These are phyloP conservation scores for Podaxis sp. DNA, from an alignment of 768 basidiomycete species.

Conservation along the genomic window DNA sequence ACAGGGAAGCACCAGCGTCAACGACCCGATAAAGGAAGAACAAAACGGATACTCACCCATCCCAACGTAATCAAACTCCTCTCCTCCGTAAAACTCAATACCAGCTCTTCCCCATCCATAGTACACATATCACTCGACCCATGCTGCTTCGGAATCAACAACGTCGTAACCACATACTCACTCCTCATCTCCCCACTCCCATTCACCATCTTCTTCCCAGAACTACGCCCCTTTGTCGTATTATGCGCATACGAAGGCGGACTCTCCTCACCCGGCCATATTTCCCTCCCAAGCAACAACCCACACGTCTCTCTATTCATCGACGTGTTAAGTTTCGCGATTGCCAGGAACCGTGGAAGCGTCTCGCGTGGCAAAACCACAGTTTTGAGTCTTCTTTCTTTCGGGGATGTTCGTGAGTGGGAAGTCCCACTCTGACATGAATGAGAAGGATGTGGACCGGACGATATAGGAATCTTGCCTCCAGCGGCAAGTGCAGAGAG, in stretches of 20 bases:
- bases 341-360: constrained; percentile 71
- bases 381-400: constrained; percentile 40
- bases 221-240: not conserved
- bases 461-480: not conserved
- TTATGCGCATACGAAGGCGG: not conserved
- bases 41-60: constrained; percentile 60
- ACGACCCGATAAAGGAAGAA: not conserved
- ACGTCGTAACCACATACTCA: constrained; percentile 71
- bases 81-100: constrained; percentile 81
- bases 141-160: constrained; percentile 87
- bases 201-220: not conserved
- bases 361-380: constrained; percentile 72
- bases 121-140: constrained; percentile 90
- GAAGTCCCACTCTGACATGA: constrained; percentile 19
- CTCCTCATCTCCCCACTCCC: constrained; percentile 28
- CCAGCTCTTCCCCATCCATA: constrained; percentile 88
- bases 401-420: not conserved
- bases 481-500: constrained; percentile 1
- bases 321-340: constrained; percentile 77
- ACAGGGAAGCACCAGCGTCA: not conserved
- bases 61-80: constrained; percentile 82
- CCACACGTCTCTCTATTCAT: constrained; percentile 87
- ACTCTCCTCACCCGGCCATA: not conserved
- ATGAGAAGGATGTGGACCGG: not conserved
- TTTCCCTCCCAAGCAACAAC: constrained; percentile 66